These are phyloP conservation scores for Paramecium pentaurelia DNA, from an alignment of 73 alveolate species.

Conservation along the genomic window DNA sequence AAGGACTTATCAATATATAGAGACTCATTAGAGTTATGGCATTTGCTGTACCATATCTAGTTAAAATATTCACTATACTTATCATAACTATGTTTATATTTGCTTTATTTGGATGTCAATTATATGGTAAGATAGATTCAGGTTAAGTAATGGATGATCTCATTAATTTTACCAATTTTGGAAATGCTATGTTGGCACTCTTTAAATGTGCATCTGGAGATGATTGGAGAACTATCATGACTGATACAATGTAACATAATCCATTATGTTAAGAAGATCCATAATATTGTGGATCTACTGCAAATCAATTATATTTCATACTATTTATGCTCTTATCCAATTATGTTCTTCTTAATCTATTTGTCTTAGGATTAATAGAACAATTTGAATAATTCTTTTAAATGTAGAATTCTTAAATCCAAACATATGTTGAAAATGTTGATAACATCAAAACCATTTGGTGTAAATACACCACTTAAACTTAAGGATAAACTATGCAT, in stretches of 20 bases:
- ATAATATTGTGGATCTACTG: constrained; percentile 19
- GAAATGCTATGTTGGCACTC: not conserved
- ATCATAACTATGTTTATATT: not conserved
- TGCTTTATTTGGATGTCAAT: constrained; percentile 1
- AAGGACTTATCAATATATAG: not conserved
- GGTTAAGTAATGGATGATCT: not conserved
- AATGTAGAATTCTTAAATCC: not conserved
- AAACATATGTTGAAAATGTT: not conserved
- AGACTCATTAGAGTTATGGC: constrained; percentile 18
- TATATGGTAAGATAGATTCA: not conserved
- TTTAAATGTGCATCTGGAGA: constrained; percentile 11
- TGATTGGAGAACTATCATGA: constrained; percentile 25
- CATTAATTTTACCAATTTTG: not conserved
- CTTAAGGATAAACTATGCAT: not conserved
- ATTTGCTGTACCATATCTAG: constrained; percentile 1
- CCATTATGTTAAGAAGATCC: constrained; percentile 6
- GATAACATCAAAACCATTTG: constrained; percentile 26
- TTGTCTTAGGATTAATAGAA: constrained; percentile 29
- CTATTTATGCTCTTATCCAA: not conserved
- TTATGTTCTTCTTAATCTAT: not conserved
- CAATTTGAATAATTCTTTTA: constrained; percentile 22
- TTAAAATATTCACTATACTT: not conserved
- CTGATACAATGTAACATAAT: constrained; percentile 7
- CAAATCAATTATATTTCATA: not conserved
- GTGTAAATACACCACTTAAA: constrained; percentile 18